phyloP scores from a whole-genome alignment of 345 rosid genomes.

The Capsella bursapastoris region DNA sequence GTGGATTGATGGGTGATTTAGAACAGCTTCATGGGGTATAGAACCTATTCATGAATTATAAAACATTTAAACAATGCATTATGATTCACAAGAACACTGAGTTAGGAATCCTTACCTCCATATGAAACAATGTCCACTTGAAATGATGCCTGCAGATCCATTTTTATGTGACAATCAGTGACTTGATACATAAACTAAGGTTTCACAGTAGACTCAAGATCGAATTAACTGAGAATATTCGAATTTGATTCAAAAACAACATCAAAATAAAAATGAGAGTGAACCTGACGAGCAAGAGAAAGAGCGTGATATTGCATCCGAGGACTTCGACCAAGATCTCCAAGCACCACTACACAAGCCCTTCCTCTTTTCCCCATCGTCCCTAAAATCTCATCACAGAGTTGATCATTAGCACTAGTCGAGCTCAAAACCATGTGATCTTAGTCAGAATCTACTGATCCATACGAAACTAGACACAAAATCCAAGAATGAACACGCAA shows the following conservation, averaged over 20 bases:
- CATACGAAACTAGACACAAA: neutral
- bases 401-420: constrained; percentile 8
- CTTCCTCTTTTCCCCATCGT: constrained; percentile 68
- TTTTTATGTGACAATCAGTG: constrained; percentile 23
- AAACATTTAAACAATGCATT: neutral
- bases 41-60: constrained; percentile 60
- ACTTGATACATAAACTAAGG: neutral
- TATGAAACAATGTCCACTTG: constrained; percentile 89
- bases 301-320: constrained; percentile 98
- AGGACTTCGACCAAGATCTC: constrained; percentile 97
- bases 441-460: constrained; percentile 9
- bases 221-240: neutral
- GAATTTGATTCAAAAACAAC: constrained; percentile 1
- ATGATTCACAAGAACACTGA: neutral
- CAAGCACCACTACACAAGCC: constrained; percentile 92
- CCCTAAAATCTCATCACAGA: constrained; percentile 9
- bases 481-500: neutral
- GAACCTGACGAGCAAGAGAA: constrained; percentile 91
- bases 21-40: constrained; percentile 72
- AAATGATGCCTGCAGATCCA: constrained; percentile 63
- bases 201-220: neutral
- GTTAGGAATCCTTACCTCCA: constrained; percentile 66
- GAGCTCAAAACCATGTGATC: constrained; percentile 15
- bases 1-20: constrained; percentile 73
- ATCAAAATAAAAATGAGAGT: neutral